A percentile compares a stretch with the other conserved stretches of the same genome.
Evolutionary conservation across 2,329 filamentous ascomycete species (phyloP).

Genomic region (Cercospora brassicicola): DNA sequence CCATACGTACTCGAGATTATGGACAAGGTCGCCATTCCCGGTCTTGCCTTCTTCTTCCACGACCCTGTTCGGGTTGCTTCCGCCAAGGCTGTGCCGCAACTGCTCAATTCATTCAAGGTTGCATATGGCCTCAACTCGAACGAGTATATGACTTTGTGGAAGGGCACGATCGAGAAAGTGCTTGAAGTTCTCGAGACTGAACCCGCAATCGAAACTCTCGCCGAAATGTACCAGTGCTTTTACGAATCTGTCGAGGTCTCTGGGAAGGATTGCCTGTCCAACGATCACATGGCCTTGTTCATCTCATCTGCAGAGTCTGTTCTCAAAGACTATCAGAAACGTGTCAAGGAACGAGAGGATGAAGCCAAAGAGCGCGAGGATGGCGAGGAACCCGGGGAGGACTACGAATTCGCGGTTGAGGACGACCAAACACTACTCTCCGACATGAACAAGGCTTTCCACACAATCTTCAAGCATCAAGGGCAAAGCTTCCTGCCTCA

Average conservation of each 20-base stretch:
- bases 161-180: conserved; percentile 80
- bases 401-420: conserved; percentile 85
- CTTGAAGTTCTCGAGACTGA: conserved; percentile 91
- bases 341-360: conserved; percentile 79
- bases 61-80: conserved; percentile 94
- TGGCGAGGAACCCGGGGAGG: conserved; percentile 72
- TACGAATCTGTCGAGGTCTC: conserved; percentile 96
- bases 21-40: conserved; percentile 92
- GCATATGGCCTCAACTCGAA: conserved; percentile 78
- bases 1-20: conserved; percentile 90
- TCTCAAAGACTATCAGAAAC: conserved; percentile 87
- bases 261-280: conserved; percentile 76
- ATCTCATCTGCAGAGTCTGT: conserved; percentile 83
- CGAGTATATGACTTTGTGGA: conserved; percentile 81
- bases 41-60: conserved; percentile 98
- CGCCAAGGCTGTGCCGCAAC: conserved; percentile 88
- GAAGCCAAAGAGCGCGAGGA: conserved; percentile 81
- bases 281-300: conserved; percentile 79
- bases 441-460: conserved; percentile 99
- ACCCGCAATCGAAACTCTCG: conserved; percentile 91
- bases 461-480: conserved; percentile 98
- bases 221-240: conserved; percentile 99
- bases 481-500: conserved; percentile 77
- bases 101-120: conserved; percentile 92
- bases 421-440: conserved; percentile 95